Base-by-base conservation (phyloP, 2,329 filamentous ascomycete genomes). In the Dissoconium aciculare region DNA sequence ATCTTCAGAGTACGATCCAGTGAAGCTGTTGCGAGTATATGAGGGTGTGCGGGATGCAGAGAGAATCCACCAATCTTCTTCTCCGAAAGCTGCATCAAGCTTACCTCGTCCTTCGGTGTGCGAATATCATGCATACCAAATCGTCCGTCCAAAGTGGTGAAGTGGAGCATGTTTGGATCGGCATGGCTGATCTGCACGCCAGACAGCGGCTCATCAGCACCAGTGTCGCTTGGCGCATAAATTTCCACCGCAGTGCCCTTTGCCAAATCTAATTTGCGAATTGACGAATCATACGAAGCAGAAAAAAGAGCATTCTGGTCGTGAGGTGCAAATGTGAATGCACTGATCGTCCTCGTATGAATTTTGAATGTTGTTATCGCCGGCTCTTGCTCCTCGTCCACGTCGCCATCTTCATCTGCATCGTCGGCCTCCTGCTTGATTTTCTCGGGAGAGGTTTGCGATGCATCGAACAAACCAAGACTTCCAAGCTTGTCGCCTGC, bases 41-140 rank as follows among this genome's bases (percentile, higher is more conserved):
- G 80, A 0, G 84, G 75, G 2, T 83, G 69, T 0, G 75, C 54
- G 0, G 89, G 87, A 45, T 91, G 76, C 2, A 94, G 56, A 0
- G 77, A 79, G 55, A 95, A 95, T 1, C 89, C 89, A 11, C 89
- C 89, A 32, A 98, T 94, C 50, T 98, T 98, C 54, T 92, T 85
- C 31, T 91, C 84, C 0, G 76, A 79, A 0, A 95, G 61, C 5
- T 71, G 66, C 69, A 82, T 91, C 1, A 79, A 60, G 11, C 83
- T 70, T 2, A 46, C 47, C 0, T 69, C 66, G 3, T 71, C 64
- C 5, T 58, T 57, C 0, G 65, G 54, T 0, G 68, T 65, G 5
- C 87, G 73, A 32, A 78, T 66, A 47, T 98, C 89, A 47, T 89
- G 74, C 1, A 78, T 74, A 0, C 85, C 85, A 15, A 95, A 75